phyloP scores from a whole-genome alignment of 78 protist genomes.

The Neovahlkampfia damariscottae region DNA sequence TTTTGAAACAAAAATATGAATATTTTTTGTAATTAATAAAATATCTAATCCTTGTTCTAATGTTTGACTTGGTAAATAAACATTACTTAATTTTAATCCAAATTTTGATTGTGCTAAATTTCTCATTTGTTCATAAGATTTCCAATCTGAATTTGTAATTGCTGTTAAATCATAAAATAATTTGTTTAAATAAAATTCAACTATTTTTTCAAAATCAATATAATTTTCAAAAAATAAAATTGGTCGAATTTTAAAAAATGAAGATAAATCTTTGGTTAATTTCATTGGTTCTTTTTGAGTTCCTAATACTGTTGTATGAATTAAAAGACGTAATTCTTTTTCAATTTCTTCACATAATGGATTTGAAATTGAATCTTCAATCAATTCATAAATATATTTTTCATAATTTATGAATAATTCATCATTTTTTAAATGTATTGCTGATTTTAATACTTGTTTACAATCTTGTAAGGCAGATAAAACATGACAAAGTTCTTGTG shows the following conservation, averaged over 20 bases:
- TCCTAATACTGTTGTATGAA: constrained; percentile 35
- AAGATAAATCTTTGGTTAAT: background rate
- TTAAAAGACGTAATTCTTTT: constrained; percentile 65
- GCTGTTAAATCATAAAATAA: constrained; percentile 89
- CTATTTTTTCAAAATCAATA: background rate
- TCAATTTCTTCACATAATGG: constrained; percentile 75
- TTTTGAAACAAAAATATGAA: constrained; percentile 79
- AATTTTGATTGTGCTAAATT: constrained; percentile 72
- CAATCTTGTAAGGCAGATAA: constrained; percentile 52
- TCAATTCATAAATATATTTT: constrained; percentile 19
- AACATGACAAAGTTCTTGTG: constrained; percentile 38
- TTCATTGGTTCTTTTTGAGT: background rate
- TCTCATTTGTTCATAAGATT: constrained; percentile 83
- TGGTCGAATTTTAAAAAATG: background rate
- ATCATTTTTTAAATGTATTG: background rate
- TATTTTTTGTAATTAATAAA: constrained; percentile 83
- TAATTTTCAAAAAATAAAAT: background rate
- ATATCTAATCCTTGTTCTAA: constrained; percentile 88
- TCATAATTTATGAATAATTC: background rate
- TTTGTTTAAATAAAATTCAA: constrained; percentile 59
- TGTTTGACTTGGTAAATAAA: constrained; percentile 72
- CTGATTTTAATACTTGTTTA: background rate
- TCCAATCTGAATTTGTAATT: constrained; percentile 76
- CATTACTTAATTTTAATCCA: constrained; percentile 48
- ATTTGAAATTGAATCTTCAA: constrained; percentile 38